Evolutionary conservation across 208 protist species (phyloP).

Genomic region (Leishmania amazonensis): DNA sequence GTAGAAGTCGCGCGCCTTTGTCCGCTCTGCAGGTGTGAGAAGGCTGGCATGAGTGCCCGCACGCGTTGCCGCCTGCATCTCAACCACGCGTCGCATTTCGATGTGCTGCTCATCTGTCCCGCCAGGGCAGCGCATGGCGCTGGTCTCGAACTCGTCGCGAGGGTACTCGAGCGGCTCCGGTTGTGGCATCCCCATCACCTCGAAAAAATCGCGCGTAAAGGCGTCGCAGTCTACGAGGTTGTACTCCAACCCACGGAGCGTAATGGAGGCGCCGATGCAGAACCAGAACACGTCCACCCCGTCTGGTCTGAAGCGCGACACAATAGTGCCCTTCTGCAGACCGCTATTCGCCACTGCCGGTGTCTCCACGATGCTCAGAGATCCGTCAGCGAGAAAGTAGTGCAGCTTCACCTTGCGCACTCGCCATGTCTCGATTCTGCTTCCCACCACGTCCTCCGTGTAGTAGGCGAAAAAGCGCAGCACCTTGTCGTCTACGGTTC

Average conservation of each 20-base stretch:
- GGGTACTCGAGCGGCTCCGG: constrained; percentile 76
- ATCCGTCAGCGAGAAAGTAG: constrained; percentile 95
- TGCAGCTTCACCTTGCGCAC: constrained; percentile 93
- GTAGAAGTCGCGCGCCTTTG: constrained; percentile 86
- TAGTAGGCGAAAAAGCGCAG: constrained; percentile 97
- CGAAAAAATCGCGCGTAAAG: constrained; percentile 93
- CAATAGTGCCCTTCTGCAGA: constrained; percentile 88
- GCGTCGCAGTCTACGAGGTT: constrained; percentile 94
- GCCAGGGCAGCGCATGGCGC: constrained; percentile 16
- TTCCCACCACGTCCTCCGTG: constrained; percentile 93
- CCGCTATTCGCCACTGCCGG: constrained; percentile 92
- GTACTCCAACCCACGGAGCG: constrained; percentile 89
- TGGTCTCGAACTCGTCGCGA: constrained; percentile 75
- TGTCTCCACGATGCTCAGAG: constrained; percentile 93
- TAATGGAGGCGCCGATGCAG: constrained; percentile 78
- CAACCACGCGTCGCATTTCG: constrained; percentile 85
- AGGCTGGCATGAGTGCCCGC: constrained; percentile 78
- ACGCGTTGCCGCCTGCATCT: constrained; percentile 64
- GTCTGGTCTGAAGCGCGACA: constrained; percentile 85
- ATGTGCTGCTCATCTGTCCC: constrained; percentile 67
- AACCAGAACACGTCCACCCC: constrained; percentile 80
- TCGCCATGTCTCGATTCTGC: constrained; percentile 79
- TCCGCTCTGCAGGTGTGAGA: constrained; percentile 82
- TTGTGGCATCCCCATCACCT: constrained; percentile 77
- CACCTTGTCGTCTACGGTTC: constrained; percentile 93